Evolutionary conservation across 495 filamentous ascomycete genomes (phyloP).

Genomic region (Cenococcum geophilum): DNA sequence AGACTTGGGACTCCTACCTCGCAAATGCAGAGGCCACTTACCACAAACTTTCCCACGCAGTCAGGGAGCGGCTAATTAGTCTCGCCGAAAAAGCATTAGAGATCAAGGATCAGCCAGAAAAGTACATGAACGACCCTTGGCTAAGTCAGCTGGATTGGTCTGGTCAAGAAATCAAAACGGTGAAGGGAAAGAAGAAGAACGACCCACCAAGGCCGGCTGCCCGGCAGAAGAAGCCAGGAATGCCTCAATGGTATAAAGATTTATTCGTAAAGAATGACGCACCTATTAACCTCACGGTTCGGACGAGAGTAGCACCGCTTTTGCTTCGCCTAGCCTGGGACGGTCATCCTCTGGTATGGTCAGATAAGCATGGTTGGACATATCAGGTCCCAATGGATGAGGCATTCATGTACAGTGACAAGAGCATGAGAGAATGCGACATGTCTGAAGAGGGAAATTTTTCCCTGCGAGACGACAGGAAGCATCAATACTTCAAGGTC

Average conservation of each 20-base stretch:
- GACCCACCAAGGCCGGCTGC: constrained; percentile 71
- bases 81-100: constrained; percentile 71
- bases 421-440: constrained; percentile 65
- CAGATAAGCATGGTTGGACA: constrained; percentile 85
- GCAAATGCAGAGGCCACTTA: constrained; percentile 79
- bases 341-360: constrained; percentile 83
- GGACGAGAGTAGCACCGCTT: constrained; percentile 81
- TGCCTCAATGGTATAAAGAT: constrained; percentile 95
- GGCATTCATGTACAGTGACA: constrained; percentile 57
- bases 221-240: constrained; percentile 86
- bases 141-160: constrained; percentile 91
- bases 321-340: constrained; percentile 85
- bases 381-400: constrained; percentile 68
- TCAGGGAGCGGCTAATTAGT: constrained; percentile 63
- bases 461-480: constrained; percentile 57
- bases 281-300: constrained; percentile 71
- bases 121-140: constrained; percentile 78
- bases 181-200: constrained; percentile 78
- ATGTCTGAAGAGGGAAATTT: constrained; percentile 65
- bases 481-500: constrained; percentile 77
- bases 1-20: constrained; percentile 80
- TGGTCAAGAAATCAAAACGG: constrained; percentile 83
- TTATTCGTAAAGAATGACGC: constrained; percentile 61
- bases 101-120: constrained; percentile 59
- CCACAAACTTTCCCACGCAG: constrained; percentile 62